A percentile compares a stretch with the other conserved stretches of the same genome.
phyloP scores from a whole-genome alignment of 78 protist genomes.

The Bodo saltans region DNA sequence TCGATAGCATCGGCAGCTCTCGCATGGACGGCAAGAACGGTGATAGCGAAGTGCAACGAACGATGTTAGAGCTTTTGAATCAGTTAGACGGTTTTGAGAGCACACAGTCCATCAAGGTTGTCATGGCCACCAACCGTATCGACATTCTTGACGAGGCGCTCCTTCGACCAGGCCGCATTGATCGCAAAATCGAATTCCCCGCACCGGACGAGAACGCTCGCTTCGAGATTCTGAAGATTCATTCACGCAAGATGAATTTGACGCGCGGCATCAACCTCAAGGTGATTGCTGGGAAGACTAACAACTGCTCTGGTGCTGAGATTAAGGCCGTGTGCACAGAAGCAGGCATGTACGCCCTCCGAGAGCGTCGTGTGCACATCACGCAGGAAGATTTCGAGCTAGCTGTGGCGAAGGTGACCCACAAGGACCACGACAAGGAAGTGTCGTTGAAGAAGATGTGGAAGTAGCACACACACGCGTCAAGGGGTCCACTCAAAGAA shows the following conservation, averaged over 20 bases:
- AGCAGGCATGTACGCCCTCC: constrained; percentile 98
- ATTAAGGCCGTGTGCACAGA: constrained; percentile 97
- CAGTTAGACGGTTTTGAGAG: constrained; percentile 99
- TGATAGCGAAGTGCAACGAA: constrained; percentile 93
- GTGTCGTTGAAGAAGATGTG: constrained; percentile 83
- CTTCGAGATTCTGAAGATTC: constrained; percentile 95
- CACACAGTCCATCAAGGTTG: constrained; percentile 91
- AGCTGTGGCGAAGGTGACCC: constrained; percentile 97
- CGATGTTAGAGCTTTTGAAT: constrained; percentile 99
- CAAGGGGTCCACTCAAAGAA: too few species aligned
- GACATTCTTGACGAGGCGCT: constrained; percentile 99
- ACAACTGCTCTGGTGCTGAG: constrained; percentile 98
- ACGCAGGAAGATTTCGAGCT: constrained; percentile 98
- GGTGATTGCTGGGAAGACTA: constrained; percentile 76
- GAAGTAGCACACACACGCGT: too few species aligned
- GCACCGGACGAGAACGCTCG: constrained; percentile 76
- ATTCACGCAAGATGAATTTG: constrained; percentile 97
- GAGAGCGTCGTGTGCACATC: constrained; percentile 97
- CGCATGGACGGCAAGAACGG: constrained; percentile 56
- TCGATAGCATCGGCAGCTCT: constrained; percentile 91
- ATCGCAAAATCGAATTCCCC: constrained; percentile 98
- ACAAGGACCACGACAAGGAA: constrained; percentile 91
- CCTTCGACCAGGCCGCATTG: constrained; percentile 97
- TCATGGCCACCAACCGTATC: constrained; percentile 99
- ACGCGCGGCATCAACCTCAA: constrained; percentile 91